Evolutionary conservation across 768 basidiomycete genomes (phyloP).

Genomic region (Auriscalpium microsporum): DNA sequence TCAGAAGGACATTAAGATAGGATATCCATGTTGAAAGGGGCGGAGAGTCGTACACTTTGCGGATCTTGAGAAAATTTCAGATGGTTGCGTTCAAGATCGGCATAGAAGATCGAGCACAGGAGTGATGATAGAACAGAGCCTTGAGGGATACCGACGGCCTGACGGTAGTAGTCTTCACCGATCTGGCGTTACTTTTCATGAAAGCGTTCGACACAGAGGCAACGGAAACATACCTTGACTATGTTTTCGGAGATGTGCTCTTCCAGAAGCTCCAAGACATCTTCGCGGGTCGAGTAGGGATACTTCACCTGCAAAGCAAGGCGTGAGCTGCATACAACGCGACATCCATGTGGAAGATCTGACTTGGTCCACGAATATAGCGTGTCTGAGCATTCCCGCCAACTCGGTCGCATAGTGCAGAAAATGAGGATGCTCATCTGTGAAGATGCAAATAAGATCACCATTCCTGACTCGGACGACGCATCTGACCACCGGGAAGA

Average conservation of each 20-base stretch:
- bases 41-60: slow-evolving; percentile 40
- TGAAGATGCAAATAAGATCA: no score
- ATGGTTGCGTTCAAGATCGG: slow-evolving; percentile 68
- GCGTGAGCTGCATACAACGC: neutral
- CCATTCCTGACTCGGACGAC: no score
- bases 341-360: neutral
- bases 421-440: slow-evolving; percentile 76
- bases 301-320: slow-evolving; percentile 39
- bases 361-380: slow-evolving; percentile 84
- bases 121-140: slow-evolving; percentile 92
- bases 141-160: slow-evolving; percentile 93
- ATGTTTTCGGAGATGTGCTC: slow-evolving; percentile 91
- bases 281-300: slow-evolving; percentile 40
- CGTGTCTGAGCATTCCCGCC: slow-evolving; percentile 57
- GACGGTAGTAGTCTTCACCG: slow-evolving; percentile 70
- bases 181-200: slow-evolving; percentile 42
- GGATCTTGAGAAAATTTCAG: slow-evolving; percentile 45
- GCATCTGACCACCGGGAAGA: slow-evolving; percentile 48
- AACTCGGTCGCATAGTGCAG: slow-evolving; percentile 58
- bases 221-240: slow-evolving; percentile 53
- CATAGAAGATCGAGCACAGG: slow-evolving; percentile 94
- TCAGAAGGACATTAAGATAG: neutral
- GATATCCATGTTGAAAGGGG: neutral
- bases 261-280: slow-evolving; percentile 65
- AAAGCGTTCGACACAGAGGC: no score